Percentiles rank a stretch among this genome's conserved stretches.
phyloP scores from a whole-genome alignment of 495 filamentous ascomycete species.

The Neurospora sp. region DNA sequence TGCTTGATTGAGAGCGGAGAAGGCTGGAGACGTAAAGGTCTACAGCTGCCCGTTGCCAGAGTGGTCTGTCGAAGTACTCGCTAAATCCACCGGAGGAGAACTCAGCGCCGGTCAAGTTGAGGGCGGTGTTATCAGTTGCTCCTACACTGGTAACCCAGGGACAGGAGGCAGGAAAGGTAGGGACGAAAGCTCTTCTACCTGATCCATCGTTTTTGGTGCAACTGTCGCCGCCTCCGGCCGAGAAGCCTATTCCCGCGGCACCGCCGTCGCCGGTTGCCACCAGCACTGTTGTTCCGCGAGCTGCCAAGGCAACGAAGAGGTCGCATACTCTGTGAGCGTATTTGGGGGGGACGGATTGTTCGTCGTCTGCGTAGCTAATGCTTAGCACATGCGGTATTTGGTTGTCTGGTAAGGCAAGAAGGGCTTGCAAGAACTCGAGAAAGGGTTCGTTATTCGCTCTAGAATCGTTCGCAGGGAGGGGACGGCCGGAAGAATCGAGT shows the following conservation, averaged over 20 bases:
- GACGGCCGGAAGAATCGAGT: conserved; percentile 41
- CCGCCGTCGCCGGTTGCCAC: conserved; percentile 68
- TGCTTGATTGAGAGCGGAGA: not conserved
- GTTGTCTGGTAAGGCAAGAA: conserved; percentile 37
- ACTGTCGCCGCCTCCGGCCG: conserved; percentile 3
- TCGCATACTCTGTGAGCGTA: conserved; percentile 61
- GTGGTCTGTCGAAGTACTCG: conserved; percentile 52
- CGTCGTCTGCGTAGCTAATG: conserved; percentile 65
- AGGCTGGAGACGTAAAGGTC: conserved; percentile 36
- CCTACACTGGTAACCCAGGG: conserved; percentile 75
- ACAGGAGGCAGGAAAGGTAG: conserved; percentile 67
- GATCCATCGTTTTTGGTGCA: conserved; percentile 60
- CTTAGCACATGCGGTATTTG: conserved; percentile 64
- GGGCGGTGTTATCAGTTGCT: conserved; percentile 46
- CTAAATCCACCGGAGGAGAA: conserved; percentile 66
- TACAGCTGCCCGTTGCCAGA: conserved; percentile 54
- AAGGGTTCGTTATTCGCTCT: conserved; percentile 60
- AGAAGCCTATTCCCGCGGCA: conserved; percentile 39
- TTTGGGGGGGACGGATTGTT: conserved; percentile 49
- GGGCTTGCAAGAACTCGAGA: conserved; percentile 63
- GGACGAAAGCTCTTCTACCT: conserved; percentile 49
- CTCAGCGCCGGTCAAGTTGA: conserved; percentile 45
- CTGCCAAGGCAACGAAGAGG: conserved; percentile 61
- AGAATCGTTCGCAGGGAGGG: conserved; percentile 31
- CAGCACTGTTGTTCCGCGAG: conserved; percentile 61